Evolutionary conservation across 192 early-diverging fungal species (phyloP).

Genomic region (Phycomyces nitens): DNA sequence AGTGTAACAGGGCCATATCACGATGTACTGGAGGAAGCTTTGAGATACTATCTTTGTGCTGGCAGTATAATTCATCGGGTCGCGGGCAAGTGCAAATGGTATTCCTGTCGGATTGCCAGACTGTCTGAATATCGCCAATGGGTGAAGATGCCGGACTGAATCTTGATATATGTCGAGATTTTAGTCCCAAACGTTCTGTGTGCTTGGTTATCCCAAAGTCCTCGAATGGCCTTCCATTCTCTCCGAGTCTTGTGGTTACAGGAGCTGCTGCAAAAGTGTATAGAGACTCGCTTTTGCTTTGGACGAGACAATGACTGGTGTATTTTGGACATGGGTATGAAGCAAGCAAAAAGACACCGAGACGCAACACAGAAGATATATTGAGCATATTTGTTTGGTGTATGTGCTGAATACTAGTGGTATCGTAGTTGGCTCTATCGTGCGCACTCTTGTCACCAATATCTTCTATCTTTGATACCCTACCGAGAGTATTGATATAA

Average conservation of each 20-base stretch:
- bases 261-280: neutral
- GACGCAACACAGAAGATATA: constrained; percentile 24
- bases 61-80: constrained; percentile 21
- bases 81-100: constrained; percentile 18
- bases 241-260: neutral
- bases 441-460: neutral
- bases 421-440: neutral
- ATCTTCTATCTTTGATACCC: constrained; percentile 11
- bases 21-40: constrained; percentile 22
- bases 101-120: constrained; percentile 12
- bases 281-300: neutral
- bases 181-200: neutral
- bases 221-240: neutral
- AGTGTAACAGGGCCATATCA: constrained; percentile 47
- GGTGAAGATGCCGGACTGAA: constrained; percentile 16
- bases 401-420: constrained; percentile 5
- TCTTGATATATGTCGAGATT: constrained; percentile 9
- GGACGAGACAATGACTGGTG: constrained; percentile 11
- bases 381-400: constrained; percentile 20
- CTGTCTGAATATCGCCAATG: neutral
- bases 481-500: constrained; percentile 46
- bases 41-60: constrained; percentile 22
- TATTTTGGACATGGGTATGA: constrained; percentile 29
- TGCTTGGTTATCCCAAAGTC: neutral
- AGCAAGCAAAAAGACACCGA: constrained; percentile 26